phyloP scores from a whole-genome alignment of 2,329 filamentous ascomycete species.

The Coniochaeta hoffmannii region DNA sequence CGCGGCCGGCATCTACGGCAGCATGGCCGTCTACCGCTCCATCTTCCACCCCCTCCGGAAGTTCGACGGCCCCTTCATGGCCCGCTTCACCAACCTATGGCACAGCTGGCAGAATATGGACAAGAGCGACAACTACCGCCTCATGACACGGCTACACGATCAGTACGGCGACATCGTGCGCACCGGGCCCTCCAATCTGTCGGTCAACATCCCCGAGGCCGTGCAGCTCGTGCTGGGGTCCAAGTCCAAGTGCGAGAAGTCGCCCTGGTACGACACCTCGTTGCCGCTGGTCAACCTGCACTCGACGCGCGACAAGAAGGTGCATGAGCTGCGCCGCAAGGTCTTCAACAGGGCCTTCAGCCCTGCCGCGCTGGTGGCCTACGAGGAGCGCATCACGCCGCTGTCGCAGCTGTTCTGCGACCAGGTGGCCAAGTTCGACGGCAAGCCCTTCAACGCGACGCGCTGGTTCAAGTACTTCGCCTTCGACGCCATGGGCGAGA shows the following conservation, averaged over 20 bases:
- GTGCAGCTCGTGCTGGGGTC: constrained; percentile 5
- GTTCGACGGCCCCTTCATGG: constrained; percentile 6
- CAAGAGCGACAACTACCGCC: constrained; percentile 6
- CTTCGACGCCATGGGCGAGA: constrained; percentile 25
- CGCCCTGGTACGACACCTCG: constrained; percentile 11
- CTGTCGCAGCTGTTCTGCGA: constrained; percentile 15
- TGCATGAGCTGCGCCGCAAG: constrained; percentile 9
- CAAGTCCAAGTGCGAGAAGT: constrained; percentile 10
- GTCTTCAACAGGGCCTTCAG: constrained; percentile 11
- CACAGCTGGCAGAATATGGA: constrained; percentile 5
- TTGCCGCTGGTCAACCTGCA: constrained; percentile 11
- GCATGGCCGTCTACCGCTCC: constrained; percentile 6
- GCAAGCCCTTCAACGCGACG: constrained; percentile 13
- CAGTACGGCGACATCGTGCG: constrained; percentile 6
- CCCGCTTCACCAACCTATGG: constrained; percentile 7
- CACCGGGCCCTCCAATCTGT: constrained; percentile 11
- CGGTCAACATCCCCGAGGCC: constrained; percentile 9
- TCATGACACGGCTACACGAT: constrained; percentile 5
- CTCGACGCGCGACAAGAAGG: constrained; percentile 10
- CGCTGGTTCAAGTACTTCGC: constrained; percentile 22
- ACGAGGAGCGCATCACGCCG: constrained; percentile 14
- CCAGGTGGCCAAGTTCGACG: constrained; percentile 9
- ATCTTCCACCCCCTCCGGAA: constrained; percentile 6
- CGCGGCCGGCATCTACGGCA: constrained; percentile 4
- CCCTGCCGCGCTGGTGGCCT: constrained; percentile 13